Conservation (phyloP, 495 filamentous ascomycete species). For the Xylaria palmicola region DNA sequence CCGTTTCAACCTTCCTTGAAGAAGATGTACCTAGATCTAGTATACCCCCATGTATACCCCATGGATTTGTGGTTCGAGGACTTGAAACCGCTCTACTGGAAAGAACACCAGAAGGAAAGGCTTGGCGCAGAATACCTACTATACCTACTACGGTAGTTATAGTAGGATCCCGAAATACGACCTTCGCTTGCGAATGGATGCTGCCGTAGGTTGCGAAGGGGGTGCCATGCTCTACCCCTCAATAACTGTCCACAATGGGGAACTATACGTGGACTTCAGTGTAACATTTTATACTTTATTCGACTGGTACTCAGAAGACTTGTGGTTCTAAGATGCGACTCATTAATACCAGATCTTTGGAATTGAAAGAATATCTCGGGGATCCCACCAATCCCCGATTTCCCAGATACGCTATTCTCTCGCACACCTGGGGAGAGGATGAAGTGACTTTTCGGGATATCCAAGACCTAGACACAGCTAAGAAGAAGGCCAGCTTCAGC, state of each 20-base stretch:
- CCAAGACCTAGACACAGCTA: neutral
- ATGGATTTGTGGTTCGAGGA: too few relatives aligned
- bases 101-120: neutral
- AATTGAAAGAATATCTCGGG: neutral
- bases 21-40: too few relatives aligned
- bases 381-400: neutral
- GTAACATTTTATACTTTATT: neutral
- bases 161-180: constrained; percentile 9
- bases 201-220: too few relatives aligned
- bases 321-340: constrained; percentile 6
- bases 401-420: constrained; percentile 22
- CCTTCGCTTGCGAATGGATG: neutral
- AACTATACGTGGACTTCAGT: neutral
- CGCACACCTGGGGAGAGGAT: constrained; percentile 23
- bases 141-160: neutral
- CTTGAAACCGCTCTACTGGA: too few relatives aligned
- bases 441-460: constrained; percentile 24
- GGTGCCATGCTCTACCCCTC: too few relatives aligned
- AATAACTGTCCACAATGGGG: too few relatives aligned
- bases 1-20: neutral
- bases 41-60: too few relatives aligned
- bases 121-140: neutral
- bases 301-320: neutral
- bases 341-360: neutral
- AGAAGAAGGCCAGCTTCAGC: constrained; percentile 14